phyloP scores from a whole-genome alignment of 1,139 yeast species.

The Hanseniaspora uvarum region DNA sequence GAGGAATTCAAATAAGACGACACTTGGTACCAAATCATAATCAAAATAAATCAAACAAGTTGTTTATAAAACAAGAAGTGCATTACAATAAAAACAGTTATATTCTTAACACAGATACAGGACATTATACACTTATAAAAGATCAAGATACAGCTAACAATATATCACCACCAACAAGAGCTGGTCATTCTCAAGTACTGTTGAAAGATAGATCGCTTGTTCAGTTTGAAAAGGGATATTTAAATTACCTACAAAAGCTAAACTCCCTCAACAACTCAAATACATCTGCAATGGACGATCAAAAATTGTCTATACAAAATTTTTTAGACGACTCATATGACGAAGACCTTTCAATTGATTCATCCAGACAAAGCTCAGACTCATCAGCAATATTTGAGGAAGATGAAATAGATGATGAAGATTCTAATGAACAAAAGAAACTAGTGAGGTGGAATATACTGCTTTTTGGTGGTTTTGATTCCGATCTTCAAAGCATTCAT shows the following conservation, averaged over 20 bases:
- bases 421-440: background rate
- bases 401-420: background rate
- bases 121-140: background rate
- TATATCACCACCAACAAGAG: background rate
- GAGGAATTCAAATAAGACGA: conserved; percentile 1
- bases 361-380: background rate
- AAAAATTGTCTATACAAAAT: background rate
- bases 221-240: conserved; percentile 3
- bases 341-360: background rate
- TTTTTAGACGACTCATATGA: background rate
- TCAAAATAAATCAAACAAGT: background rate
- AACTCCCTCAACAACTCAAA: background rate
- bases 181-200: conserved; percentile 3
- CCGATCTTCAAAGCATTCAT: background rate
- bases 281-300: background rate
- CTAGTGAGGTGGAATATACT: background rate
- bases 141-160: background rate
- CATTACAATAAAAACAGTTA: background rate
- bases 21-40: background rate
- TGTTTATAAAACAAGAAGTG: background rate
- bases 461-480: conserved; percentile 9
- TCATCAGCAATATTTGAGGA: background rate
- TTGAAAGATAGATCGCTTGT: background rate
- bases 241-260: background rate
- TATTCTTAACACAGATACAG: conserved; percentile 4